Evolutionary conservation across 1,284 basidiomycete genomes (phyloP).

Genomic region (Puccinia coronata): DNA sequence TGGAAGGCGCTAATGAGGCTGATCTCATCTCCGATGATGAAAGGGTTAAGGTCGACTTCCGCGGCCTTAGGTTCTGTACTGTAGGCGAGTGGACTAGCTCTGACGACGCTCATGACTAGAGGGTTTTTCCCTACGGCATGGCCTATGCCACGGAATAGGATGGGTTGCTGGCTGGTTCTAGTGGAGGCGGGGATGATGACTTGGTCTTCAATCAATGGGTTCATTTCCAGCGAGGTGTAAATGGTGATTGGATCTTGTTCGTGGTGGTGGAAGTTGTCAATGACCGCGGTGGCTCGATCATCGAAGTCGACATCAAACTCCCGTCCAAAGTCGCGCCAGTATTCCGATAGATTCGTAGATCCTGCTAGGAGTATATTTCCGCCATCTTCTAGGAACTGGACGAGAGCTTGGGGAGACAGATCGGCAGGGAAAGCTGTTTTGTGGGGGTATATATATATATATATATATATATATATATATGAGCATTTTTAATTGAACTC

Average conservation of each 20-base stretch:
- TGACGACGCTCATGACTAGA: constrained; percentile 75
- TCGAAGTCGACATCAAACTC: constrained; percentile 65
- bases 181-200: constrained; percentile 67
- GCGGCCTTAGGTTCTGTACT: constrained; percentile 61
- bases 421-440: constrained; percentile 70
- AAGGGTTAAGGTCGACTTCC: constrained; percentile 65
- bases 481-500: no score
- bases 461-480: no score
- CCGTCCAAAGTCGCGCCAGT: constrained; percentile 62
- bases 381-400: constrained; percentile 60
- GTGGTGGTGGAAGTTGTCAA: constrained; percentile 61
- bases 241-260: constrained; percentile 62
- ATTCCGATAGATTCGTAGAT: constrained; percentile 65
- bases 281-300: constrained; percentile 59
- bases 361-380: constrained; percentile 84
- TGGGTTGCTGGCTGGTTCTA: constrained; percentile 59
- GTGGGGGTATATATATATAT: constrained; percentile 63
- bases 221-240: constrained; percentile 52
- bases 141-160: constrained; percentile 75
- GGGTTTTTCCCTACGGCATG: constrained; percentile 78
- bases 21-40: constrained; percentile 71
- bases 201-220: constrained; percentile 55
- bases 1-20: constrained; percentile 86
- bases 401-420: constrained; percentile 70
- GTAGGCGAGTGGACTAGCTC: constrained; percentile 66